phyloP scores from a whole-genome alignment of 1,284 basidiomycete species.

The Trametes versicolor region DNA sequence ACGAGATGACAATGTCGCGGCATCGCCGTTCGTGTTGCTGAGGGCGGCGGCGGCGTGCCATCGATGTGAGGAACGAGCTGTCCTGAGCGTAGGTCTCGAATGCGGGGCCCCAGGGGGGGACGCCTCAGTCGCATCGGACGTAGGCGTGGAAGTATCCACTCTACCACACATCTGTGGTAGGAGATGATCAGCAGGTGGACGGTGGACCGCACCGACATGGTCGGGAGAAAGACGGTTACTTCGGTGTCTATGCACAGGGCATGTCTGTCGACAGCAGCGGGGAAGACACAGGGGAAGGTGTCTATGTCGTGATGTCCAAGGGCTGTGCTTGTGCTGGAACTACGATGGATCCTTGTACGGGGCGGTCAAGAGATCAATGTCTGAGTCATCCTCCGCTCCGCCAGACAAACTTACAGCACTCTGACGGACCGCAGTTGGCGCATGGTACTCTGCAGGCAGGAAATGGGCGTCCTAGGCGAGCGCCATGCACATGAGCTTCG shows the following conservation, averaged over 20 bases:
- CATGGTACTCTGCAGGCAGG: neutral
- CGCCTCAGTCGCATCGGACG: neutral
- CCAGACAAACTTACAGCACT: neutral
- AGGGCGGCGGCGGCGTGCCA: neutral
- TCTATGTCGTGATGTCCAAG: neutral
- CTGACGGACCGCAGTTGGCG: slow-evolving; percentile 11
- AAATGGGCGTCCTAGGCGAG: neutral
- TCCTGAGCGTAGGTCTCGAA: too few species aligned
- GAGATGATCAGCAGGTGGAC: neutral
- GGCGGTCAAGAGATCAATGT: neutral
- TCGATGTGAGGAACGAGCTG: neutral
- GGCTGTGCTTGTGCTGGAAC: neutral
- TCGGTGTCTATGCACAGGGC: neutral
- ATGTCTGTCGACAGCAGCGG: neutral
- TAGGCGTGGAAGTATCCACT: neutral
- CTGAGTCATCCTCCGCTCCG: slow-evolving; percentile 11
- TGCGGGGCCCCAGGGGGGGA: neutral
- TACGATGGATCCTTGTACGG: too few species aligned
- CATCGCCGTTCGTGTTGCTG: neutral
- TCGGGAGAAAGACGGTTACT: neutral
- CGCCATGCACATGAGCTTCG: neutral
- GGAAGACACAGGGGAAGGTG: neutral
- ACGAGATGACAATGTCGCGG: neutral
- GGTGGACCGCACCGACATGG: neutral
- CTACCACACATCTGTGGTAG: neutral